Evolutionary conservation across 2,329 filamentous ascomycete genomes (phyloP).

Genomic region (Cercospora zeae-maydis): DNA sequence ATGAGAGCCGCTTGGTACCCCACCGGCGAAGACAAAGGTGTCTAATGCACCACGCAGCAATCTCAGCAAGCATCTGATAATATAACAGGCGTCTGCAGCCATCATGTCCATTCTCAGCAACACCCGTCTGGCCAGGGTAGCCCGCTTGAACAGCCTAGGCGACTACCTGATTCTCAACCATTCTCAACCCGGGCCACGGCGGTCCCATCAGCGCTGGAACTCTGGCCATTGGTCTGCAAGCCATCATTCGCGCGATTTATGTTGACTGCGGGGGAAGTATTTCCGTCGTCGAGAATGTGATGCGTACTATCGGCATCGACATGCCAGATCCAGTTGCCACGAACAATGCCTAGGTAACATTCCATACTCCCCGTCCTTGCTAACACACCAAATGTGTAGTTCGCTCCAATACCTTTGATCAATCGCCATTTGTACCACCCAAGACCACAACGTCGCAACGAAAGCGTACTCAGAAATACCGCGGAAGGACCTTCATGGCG

Average conservation of each 20-base stretch:
- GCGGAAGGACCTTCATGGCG: not conserved
- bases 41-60: not conserved
- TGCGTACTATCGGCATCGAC: not conserved
- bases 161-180: not conserved
- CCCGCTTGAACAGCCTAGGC: not conserved
- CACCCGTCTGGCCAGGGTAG: not conserved
- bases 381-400: not conserved
- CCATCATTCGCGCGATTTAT: constrained; percentile 9
- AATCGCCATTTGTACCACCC: not conserved
- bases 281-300: not conserved
- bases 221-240: constrained; percentile 5
- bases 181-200: not conserved
- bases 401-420: not conserved
- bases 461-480: not conserved
- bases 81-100: not conserved
- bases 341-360: not conserved
- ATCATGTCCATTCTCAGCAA: not conserved
- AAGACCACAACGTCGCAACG: not conserved
- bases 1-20: not conserved
- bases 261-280: not conserved
- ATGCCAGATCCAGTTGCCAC: not conserved
- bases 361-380: not conserved
- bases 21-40: not conserved
- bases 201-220: not conserved
- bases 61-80: not conserved